Evolutionary conservation across 352 stramenopile species (phyloP), one percentile per base, ranked within the genome.

Genomic region (Phytopythium boreale): DNA sequence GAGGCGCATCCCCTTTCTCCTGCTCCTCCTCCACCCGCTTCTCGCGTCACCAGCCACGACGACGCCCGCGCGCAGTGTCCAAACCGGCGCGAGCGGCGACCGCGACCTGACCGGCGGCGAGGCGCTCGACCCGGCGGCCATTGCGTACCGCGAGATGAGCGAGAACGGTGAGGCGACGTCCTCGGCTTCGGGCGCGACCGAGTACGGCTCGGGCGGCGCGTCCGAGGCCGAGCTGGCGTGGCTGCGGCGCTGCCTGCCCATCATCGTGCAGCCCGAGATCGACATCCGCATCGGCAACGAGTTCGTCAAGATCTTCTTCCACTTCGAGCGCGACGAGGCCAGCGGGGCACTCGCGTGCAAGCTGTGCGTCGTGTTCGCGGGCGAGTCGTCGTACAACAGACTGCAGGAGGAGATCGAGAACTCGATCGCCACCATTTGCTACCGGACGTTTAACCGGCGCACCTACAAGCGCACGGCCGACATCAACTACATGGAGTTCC

Each of bases 401-500:
- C 60, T 82, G 31, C 74, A 83, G 41, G 79, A 89, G 51, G 70
- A 84, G 55, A 66, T 79, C n/a, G 77, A 93, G 71, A 96, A 96
- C 71, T 73, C 68, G 39, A 61, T 93, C 49, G 87, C 84, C 31
- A 96, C 87, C 63, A 61, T 93, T 20, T 79, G 83, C 46, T 94
- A 94, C 64, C 84, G 87, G 67, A 91, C 85, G 22, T 96, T 92
- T 70, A 96, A 93, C 61, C 85, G 87, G 55, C 74, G 79, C 43
- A 92, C 84, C 11, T 93, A 93, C 76, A 92, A 94, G 74, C 84
- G 87, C 63, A 96, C 87, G 53, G 87, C 87, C 20, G 87, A 96
- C 69, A 96, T 96, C 70, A 93, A 96, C 71, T 93, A 93, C 73
- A 90, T 96, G 76, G 85, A 93, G 62, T 96, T 87, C 67, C 74